A percentile compares a stretch with the other conserved stretches of the same genome.
phyloP scores from a whole-genome alignment of 1,284 basidiomycete genomes.

The Nidula niveotomentosa region DNA sequence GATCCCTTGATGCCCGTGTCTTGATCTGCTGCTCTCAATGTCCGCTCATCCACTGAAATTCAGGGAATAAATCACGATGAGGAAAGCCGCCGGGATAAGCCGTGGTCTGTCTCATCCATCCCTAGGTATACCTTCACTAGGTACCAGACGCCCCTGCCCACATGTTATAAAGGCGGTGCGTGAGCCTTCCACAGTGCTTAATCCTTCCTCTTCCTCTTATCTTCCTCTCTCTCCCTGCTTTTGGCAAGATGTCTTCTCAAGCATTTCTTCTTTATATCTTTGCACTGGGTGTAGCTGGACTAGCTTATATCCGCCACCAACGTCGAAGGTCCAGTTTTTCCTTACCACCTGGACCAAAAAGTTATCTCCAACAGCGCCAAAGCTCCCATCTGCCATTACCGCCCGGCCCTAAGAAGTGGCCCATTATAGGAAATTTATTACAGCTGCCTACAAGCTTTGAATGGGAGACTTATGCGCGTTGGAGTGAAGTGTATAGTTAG shows the following conservation, averaged over 20 bases:
- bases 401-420: constrained; percentile 4
- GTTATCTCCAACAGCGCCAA: too few relatives aligned
- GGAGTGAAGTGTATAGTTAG: constrained; percentile 4
- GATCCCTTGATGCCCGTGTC: too few relatives aligned
- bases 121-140: too few relatives aligned
- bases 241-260: not conserved
- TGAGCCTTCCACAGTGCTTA: not conserved
- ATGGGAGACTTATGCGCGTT: constrained; percentile 4
- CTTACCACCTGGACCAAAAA: too few relatives aligned
- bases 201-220: not conserved
- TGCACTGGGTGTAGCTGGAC: not conserved
- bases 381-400: not conserved
- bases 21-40: too few relatives aligned
- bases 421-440: constrained; percentile 1
- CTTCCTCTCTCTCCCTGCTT: not conserved
- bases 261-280: not conserved
- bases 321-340: not conserved
- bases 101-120: too few relatives aligned
- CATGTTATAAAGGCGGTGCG: not conserved
- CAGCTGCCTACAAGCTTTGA: constrained; percentile 4
- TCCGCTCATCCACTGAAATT: too few relatives aligned
- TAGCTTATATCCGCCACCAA: not conserved
- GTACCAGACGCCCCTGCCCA: not conserved
- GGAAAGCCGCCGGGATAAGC: too few relatives aligned
- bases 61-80: too few relatives aligned